A percentile compares a stretch with the other conserved stretches of the same genome.
These are phyloP conservation scores for Blastocystis sp. DNA, from an alignment of 352 stramenopile genomes.

Conservation along the genomic window DNA sequence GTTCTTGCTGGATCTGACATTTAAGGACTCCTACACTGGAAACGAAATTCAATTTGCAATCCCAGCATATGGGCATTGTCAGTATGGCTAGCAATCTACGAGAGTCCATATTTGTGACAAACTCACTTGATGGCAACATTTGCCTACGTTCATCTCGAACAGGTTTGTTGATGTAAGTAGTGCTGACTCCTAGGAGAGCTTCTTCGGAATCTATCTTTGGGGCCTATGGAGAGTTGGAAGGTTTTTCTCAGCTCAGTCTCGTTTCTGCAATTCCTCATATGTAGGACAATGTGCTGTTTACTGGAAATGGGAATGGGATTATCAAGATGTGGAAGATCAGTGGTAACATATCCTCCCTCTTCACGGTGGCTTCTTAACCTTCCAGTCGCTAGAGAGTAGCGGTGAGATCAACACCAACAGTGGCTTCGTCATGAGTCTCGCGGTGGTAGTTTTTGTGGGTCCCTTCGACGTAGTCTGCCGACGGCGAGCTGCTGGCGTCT, in stretches of 20 bases:
- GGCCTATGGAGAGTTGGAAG: slow-evolving; percentile 31
- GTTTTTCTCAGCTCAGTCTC: background rate
- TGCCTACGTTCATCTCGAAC: slow-evolving; percentile 2
- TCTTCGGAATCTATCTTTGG: background rate
- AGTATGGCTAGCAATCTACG: background rate
- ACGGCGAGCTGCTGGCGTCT: background rate
- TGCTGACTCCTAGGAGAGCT: background rate
- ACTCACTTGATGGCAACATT: slow-evolving; percentile 5
- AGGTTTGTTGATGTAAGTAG: background rate
- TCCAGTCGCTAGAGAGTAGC: background rate
- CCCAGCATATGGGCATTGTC: slow-evolving; percentile 53
- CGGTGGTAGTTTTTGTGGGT: background rate
- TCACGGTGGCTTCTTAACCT: background rate
- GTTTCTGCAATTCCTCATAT: background rate
- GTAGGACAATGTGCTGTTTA: background rate
- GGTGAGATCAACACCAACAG: background rate
- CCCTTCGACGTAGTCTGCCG: background rate
- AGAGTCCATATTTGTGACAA: background rate
- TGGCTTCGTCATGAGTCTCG: slow-evolving; percentile 42
- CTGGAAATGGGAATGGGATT: slow-evolving; percentile 5
- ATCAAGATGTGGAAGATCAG: slow-evolving; percentile 20
- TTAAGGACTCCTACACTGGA: slow-evolving; percentile 12
- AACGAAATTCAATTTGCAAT: slow-evolving; percentile 39
- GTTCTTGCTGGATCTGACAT: background rate
- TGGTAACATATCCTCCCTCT: background rate